These are phyloP conservation scores for Geosmithia morbida DNA, from an alignment of 2,329 filamentous ascomycete genomes.

Conservation along the genomic window DNA sequence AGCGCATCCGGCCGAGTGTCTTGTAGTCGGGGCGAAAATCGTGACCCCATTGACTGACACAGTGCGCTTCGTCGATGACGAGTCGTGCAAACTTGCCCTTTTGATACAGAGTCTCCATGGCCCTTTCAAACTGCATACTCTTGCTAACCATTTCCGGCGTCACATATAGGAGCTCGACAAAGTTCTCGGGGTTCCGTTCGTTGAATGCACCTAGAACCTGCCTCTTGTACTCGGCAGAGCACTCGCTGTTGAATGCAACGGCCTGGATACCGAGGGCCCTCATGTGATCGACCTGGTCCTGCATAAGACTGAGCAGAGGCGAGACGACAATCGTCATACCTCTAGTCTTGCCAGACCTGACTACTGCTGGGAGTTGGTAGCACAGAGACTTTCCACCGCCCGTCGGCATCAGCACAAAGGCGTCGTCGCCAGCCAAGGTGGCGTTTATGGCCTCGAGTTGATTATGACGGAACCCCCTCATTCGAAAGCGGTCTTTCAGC, in stretches of 20 bases:
- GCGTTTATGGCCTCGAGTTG: constrained; percentile 95
- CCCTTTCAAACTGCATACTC: constrained; percentile 52
- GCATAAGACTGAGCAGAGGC: constrained; percentile 87
- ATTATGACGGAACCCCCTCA: constrained; percentile 77
- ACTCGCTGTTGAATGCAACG: constrained; percentile 68
- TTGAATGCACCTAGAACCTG: constrained; percentile 52
- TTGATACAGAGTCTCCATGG: constrained; percentile 52
- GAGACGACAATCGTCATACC: constrained; percentile 94
- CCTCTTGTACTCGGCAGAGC: constrained; percentile 43
- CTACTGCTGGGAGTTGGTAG: constrained; percentile 83
- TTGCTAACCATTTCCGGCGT: constrained; percentile 95
- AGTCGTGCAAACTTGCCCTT: constrained; percentile 68
- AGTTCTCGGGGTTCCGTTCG: constrained; percentile 52
- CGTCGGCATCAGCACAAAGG: constrained; percentile 95
- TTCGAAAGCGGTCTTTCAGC: constrained; percentile 71
- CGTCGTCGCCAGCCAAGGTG: constrained; percentile 73
- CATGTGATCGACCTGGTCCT: constrained; percentile 85
- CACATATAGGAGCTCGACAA: constrained; percentile 80
- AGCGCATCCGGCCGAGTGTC: constrained; percentile 59
- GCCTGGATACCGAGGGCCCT: constrained; percentile 63
- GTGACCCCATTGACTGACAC: constrained; percentile 97
- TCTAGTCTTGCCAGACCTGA: constrained; percentile 63
- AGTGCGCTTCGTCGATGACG: constrained; percentile 98
- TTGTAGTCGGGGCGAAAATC: constrained; percentile 97
- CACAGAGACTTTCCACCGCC: constrained; percentile 94